Evolutionary conservation across 2,329 filamentous ascomycete genomes (phyloP).

Genomic region (Fusarium sp.): DNA sequence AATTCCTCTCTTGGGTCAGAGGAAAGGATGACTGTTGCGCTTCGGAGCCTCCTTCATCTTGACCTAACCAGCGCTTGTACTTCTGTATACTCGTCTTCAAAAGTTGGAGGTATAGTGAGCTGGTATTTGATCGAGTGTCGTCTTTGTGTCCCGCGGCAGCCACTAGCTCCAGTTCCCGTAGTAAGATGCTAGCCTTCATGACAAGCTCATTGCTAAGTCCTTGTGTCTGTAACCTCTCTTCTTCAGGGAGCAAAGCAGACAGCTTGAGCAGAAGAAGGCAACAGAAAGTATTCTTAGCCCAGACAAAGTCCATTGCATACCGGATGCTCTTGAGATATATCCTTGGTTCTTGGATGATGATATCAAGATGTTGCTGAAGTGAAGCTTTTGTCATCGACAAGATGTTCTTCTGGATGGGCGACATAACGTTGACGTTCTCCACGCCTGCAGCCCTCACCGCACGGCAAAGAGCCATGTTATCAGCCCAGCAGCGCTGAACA

Average conservation of each 20-base stretch:
- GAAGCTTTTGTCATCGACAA: conserved; percentile 5
- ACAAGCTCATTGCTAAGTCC: neutral
- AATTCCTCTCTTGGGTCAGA: neutral
- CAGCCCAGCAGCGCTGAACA: conserved; percentile 16
- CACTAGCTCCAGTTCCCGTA: neutral
- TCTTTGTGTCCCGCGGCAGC: neutral
- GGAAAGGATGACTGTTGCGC: too few relatives aligned
- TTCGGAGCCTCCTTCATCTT: neutral
- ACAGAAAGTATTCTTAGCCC: conserved; percentile 13
- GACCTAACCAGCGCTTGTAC: neutral
- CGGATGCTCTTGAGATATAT: conserved; percentile 10
- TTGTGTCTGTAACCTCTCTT: neutral
- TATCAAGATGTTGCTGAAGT: conserved; percentile 8
- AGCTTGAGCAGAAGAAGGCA: conserved; percentile 10
- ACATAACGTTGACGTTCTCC: conserved; percentile 18
- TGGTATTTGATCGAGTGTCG: conserved; percentile 7
- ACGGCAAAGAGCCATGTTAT: conserved; percentile 17
- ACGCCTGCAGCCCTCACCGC: conserved; percentile 7
- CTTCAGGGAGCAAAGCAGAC: neutral
- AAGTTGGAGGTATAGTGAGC: conserved; percentile 4
- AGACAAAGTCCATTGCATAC: conserved; percentile 23
- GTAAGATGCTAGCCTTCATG: neutral
- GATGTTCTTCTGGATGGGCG: neutral
- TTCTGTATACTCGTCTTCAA: conserved; percentile 11
- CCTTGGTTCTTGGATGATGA: conserved; percentile 4